Evolutionary conservation across 129 eudicot species (phyloP), one percentile per base, ranked within the genome.

Genomic region (Arctium minus): DNA sequence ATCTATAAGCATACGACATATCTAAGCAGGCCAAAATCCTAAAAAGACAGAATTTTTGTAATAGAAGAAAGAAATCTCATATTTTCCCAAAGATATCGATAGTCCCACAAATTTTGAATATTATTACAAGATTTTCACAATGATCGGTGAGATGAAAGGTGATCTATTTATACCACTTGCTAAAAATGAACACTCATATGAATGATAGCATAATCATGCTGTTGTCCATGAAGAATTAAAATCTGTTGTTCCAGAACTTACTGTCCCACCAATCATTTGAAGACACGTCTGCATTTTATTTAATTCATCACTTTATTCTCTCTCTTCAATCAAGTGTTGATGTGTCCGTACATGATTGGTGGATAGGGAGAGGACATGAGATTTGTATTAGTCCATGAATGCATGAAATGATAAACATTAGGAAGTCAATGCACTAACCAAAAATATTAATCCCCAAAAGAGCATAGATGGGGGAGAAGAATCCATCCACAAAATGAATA

Each of bases 401-500:
- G 72, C 74, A 82, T 22, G 17, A 42, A 74, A 48, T 42, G 27
- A 42, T 11, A 67, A 17, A 65, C 17, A 22, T 29, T 0, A 30
- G 11, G 74, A 74, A 70, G 62, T 15, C 30, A 81, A 79, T 29
- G 69, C 71, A 88, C 96, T 89, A 67, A 93, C 98, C 97, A 75
- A 93, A 91, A 67, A 88, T 80, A 80, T 91, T 82, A 71, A 93
- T 80, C 73, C 97, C 98, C 15, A 93, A 83, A 80, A 89, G 92
- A n/a, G 86, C 72, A 77, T 88, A 91, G 36, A 93, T 80, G 13
- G 97, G 94, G 60, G 94, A 86, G 86, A 93, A 92, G 87, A 92
- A 89, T 3, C 93, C 97, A 85, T 92, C 97, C 30, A 92, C 97
- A 70, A 88, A 89, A 87, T 90, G 94, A 85, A 93, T 86, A 87